Base-by-base conservation (phyloP, 192 early-diverging fungal genomes). In the Podila minutissima region DNA sequence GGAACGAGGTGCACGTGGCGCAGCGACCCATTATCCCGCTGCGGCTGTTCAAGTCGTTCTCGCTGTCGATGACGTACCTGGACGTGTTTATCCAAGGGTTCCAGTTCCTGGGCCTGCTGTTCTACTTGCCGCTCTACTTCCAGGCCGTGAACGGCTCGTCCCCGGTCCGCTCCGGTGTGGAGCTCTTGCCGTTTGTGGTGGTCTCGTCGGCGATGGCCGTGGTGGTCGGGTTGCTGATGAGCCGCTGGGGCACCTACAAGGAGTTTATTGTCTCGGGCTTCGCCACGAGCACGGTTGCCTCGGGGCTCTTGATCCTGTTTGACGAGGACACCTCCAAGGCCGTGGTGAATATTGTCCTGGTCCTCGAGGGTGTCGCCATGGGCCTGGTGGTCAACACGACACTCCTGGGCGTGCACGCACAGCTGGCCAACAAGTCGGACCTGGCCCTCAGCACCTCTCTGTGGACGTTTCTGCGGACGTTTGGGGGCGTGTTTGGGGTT, bases 51-150 rank as follows among this genome's bases (percentile, higher is more conserved):
- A 91, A 89, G 64, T 88, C 87, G 24, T 89, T 92, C 75, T 90
- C 63, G 49, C 82, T 91, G 12, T 73, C 90, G 12, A 71, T 91
- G 51, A 88, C 89, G 6, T 91, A 93, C 32, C 28, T 86, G 1
- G 84, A 84, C 24, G 87, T 90, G 57, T 85, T 92, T 62, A 90
- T 94, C 69, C 88, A 87, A 33, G 88, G 92, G 9, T 89, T 91
- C 19, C 84, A 87, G 3, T 91, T 90, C 13, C 82, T 88, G 55
- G 87, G 85, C 0, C 74, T 91, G 8, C 82, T 92, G 5, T 96
- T 91, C 78, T 97, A 94, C 83, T 67, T 93, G 37, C 91, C 93
- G 24, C 66, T 91, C 20, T 97, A 92, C 84, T 95, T 96, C 77
- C 91, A 96, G 72, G 86, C 97, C 46, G 93, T 96, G 10, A 84